Evolutionary conservation across 352 stramenopile species (phyloP).

Genomic region (Phytopythium sindhum): DNA sequence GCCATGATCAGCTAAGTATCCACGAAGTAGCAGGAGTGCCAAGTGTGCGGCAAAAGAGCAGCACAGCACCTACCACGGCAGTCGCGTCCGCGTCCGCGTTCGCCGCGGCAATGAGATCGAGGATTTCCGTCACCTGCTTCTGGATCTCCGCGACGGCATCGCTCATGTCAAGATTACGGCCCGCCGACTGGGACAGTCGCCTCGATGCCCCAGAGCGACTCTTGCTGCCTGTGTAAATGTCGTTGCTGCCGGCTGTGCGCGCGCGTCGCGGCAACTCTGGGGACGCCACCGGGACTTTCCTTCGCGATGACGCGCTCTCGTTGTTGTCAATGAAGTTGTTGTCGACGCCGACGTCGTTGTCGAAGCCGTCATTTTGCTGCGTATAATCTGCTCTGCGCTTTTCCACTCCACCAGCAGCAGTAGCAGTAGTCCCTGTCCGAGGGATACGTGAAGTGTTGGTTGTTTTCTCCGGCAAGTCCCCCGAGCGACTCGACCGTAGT

Average conservation of each 20-base stretch:
- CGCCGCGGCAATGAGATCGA: conserved; percentile 32
- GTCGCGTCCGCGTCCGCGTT: conserved; percentile 38
- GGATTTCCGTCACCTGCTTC: conserved; percentile 48
- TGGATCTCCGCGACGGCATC: conserved; percentile 48
- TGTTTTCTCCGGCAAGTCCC: background rate
- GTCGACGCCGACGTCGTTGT: background rate
- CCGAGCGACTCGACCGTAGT: background rate
- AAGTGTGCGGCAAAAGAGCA: background rate
- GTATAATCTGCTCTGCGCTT: background rate
- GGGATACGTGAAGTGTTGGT: background rate
- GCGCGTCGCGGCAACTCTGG: conserved; percentile 1
- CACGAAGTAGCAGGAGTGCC: background rate
- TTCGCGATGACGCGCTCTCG: background rate
- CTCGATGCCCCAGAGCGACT: conserved; percentile 3
- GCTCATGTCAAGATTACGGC: conserved; percentile 41
- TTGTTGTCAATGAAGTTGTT: background rate
- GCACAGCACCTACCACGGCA: conserved; percentile 31
- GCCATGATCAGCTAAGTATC: background rate
- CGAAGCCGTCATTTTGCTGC: background rate
- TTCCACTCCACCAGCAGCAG: background rate
- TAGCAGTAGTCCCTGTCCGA: background rate
- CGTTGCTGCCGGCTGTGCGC: conserved; percentile 10
- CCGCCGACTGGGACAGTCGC: conserved; percentile 12
- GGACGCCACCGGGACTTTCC: background rate
- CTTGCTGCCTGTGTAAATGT: conserved; percentile 6